Evolutionary conservation across 805 yeast genomes (phyloP).

Genomic region (Maudiozyma turicensis): DNA sequence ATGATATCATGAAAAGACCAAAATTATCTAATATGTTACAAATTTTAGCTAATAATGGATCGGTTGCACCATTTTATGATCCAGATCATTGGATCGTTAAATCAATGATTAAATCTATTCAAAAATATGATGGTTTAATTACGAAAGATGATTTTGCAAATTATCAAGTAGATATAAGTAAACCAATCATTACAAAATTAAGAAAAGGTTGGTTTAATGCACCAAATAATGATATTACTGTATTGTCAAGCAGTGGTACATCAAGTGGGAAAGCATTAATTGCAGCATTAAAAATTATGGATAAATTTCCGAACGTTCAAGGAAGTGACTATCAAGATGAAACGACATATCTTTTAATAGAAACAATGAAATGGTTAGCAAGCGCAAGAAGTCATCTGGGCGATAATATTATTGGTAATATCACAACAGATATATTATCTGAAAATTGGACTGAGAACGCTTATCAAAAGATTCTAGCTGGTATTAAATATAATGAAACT

Average conservation of each 20-base stretch:
- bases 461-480: conserved; percentile 40
- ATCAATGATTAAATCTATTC: conserved; percentile 41
- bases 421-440: conserved; percentile 36
- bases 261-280: conserved; percentile 77
- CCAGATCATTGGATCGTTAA: conserved; percentile 67
- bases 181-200: conserved; percentile 22
- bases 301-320: conserved; percentile 32
- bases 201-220: conserved; percentile 19
- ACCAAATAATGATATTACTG: conserved; percentile 36
- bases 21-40: conserved; percentile 58
- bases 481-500: conserved; percentile 2
- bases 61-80: conserved; percentile 71
- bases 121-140: conserved; percentile 57
- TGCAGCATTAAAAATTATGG: conserved; percentile 62
- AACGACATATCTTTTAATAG: conserved; percentile 60
- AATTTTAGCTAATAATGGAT: conserved; percentile 65
- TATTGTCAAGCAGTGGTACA: conserved; percentile 58
- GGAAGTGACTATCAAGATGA: conserved; percentile 40
- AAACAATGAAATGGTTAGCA: conserved; percentile 91
- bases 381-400: conserved; percentile 82
- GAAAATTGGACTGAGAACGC: conserved; percentile 51
- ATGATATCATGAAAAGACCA: conserved; percentile 54
- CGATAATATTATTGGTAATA: conserved; percentile 30
- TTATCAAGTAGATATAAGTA: conserved; percentile 44
- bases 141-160: conserved; percentile 52